These are phyloP conservation scores for Debaryomycetaceae sp. DNA, from an alignment of 1,139 yeast genomes.

Conservation along the genomic window DNA sequence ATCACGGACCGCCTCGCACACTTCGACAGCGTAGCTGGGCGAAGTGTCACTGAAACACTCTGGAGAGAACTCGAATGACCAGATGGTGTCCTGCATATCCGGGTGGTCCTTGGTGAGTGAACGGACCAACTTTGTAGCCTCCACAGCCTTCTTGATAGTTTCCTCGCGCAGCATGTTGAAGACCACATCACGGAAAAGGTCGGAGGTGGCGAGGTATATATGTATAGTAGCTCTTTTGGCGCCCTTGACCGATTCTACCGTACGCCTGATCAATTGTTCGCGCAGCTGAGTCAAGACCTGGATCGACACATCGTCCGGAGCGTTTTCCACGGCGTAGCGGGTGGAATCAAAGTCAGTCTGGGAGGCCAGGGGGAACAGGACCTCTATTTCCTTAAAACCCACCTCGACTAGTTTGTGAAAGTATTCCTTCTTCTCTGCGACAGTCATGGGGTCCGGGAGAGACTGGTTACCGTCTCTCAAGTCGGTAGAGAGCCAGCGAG, in stretches of 20 bases:
- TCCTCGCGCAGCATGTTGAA: slow-evolving; percentile 33
- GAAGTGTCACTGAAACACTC: slow-evolving; percentile 38
- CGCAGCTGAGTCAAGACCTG: slow-evolving; percentile 39
- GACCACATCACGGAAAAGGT: slow-evolving; percentile 35
- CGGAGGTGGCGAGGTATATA: slow-evolving; percentile 38
- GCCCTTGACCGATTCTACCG: slow-evolving; percentile 36
- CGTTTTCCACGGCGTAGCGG: slow-evolving; percentile 35
- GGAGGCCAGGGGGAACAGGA: slow-evolving; percentile 38
- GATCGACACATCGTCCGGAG: slow-evolving; percentile 35
- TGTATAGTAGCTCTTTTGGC: slow-evolving; percentile 40
- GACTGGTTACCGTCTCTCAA: slow-evolving; percentile 41
- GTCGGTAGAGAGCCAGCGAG: slow-evolving; percentile 41
- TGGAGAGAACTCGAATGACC: slow-evolving; percentile 38
- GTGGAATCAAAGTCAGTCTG: slow-evolving; percentile 42
- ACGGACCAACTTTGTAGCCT: slow-evolving; percentile 29
- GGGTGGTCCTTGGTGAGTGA: slow-evolving; percentile 34
- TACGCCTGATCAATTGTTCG: slow-evolving; percentile 33
- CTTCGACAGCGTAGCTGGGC: slow-evolving; percentile 30
- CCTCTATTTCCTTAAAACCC: slow-evolving; percentile 41
- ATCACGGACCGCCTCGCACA: slow-evolving; percentile 35
- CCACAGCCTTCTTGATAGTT: slow-evolving; percentile 30
- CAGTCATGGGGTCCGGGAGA: slow-evolving; percentile 40
- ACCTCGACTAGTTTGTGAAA: slow-evolving; percentile 34
- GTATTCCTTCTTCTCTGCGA: slow-evolving; percentile 33
- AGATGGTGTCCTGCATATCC: slow-evolving; percentile 26